Evolutionary conservation across 2,329 filamentous ascomycete genomes (phyloP).

Genomic region (Colletotrichum eleusines): DNA sequence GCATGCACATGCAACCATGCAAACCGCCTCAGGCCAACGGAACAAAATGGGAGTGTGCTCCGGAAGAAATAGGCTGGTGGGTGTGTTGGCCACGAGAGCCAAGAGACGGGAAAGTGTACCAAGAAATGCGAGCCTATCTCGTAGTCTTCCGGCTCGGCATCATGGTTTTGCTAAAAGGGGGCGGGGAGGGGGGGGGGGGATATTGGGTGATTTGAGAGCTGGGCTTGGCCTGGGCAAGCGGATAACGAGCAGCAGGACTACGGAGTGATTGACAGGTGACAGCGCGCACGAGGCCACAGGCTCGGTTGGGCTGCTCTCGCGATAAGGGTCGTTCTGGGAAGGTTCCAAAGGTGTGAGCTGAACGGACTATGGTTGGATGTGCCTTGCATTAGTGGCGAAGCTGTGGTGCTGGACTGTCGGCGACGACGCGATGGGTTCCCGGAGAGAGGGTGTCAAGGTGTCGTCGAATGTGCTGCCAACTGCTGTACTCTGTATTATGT

Average conservation of each 20-base stretch:
- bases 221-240: constrained; percentile 9
- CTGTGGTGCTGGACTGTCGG: constrained; percentile 30
- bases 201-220: constrained; percentile 20
- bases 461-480: background rate
- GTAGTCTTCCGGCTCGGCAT: constrained; percentile 10
- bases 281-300: background rate
- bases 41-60: background rate
- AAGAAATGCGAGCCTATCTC: constrained; percentile 36
- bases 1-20: too few species aligned
- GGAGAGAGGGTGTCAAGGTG: constrained; percentile 1
- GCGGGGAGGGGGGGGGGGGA: too few species aligned
- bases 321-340: constrained; percentile 14
- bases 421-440: constrained; percentile 26
- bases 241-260: background rate
- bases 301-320: background rate
- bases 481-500: too few species aligned
- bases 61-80: constrained; percentile 29
- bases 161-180: constrained; percentile 8
- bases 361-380: constrained; percentile 37
- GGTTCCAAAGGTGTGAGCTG: constrained; percentile 12
- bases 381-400: constrained; percentile 40
- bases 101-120: constrained; percentile 33
- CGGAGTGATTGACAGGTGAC: constrained; percentile 1
- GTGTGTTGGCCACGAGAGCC: constrained; percentile 31
- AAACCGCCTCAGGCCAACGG: background rate